phyloP scores from a whole-genome alignment of 345 rosid genomes.

The Bruguiera parviflora region DNA sequence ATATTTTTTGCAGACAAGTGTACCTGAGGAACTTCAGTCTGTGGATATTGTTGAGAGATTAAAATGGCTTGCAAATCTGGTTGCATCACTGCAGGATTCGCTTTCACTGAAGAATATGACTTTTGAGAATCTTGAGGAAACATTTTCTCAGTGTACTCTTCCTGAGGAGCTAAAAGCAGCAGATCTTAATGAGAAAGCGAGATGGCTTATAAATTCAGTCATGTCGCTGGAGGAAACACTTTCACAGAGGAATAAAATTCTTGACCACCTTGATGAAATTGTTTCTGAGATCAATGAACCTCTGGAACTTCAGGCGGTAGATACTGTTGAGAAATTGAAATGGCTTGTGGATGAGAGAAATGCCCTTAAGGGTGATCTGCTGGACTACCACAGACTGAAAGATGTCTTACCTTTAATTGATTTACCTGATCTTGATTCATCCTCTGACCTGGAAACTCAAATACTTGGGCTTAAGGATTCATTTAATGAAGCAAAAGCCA shows the following conservation, averaged over 20 bases:
- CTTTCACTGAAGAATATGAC: conserved; percentile 10
- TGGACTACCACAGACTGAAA: conserved; percentile 57
- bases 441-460: conserved; percentile 55
- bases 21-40: conserved; percentile 56
- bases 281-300: conserved; percentile 16
- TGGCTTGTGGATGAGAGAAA: conserved; percentile 64
- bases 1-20: conserved; percentile 40
- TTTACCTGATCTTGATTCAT: conserved; percentile 52
- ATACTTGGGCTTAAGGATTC: conserved; percentile 70
- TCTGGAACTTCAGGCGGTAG: conserved; percentile 14
- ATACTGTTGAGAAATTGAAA: conserved; percentile 19
- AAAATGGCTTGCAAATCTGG: conserved; percentile 38
- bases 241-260: conserved; percentile 11
- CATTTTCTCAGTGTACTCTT: conserved; percentile 14
- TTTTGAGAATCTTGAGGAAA: conserved; percentile 18
- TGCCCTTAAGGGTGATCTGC: conserved; percentile 39
- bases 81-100: conserved; percentile 16
- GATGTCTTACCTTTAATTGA: conserved; percentile 51
- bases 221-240: conserved; percentile 19
- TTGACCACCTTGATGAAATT: conserved; percentile 20
- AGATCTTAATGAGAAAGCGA: conserved; percentile 18
- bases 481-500: conserved; percentile 45
- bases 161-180: conserved; percentile 17
- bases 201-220: conserved; percentile 22
- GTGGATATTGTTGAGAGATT: conserved; percentile 50